Percentiles rank a stretch among this genome's conserved stretches.
These are phyloP conservation scores for Brassica hybrid DNA, from an alignment of 441 rosid species.

Conservation along the genomic window DNA sequence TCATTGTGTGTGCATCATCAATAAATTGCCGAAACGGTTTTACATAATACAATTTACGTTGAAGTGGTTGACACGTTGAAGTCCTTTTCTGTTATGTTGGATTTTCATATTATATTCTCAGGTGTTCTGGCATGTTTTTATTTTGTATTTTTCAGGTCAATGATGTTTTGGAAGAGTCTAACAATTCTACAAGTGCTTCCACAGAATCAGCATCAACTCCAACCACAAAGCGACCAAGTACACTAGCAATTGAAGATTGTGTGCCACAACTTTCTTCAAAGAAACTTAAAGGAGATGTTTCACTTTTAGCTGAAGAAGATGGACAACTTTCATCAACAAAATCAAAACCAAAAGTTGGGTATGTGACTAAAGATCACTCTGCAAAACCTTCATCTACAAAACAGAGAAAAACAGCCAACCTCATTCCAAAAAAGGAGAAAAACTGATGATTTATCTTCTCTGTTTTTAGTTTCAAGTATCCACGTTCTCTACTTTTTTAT, in stretches of 20 bases:
- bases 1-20: too few relatives aligned
- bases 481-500: background rate
- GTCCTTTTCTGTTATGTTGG: background rate
- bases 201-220: background rate
- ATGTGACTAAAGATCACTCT: background rate
- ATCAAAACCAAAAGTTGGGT: background rate
- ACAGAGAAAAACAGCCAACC: background rate
- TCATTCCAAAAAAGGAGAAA: constrained; percentile 2
- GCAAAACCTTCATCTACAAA: background rate
- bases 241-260: background rate
- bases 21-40: too few relatives aligned
- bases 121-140: background rate
- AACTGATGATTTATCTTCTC: background rate
- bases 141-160: background rate
- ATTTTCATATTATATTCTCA: background rate
- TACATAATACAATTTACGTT: too few relatives aligned
- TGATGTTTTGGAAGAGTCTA: background rate
- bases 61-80: too few relatives aligned
- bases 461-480: background rate
- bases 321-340: background rate
- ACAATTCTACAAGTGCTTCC: background rate
- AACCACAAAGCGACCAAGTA: background rate
- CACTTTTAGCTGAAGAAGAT: background rate
- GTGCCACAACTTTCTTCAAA: constrained; percentile 1
- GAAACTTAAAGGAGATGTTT: background rate